These are phyloP conservation scores for Colletotrichum camelliae DNA, from an alignment of 2,329 filamentous ascomycete genomes.

Conservation along the genomic window DNA sequence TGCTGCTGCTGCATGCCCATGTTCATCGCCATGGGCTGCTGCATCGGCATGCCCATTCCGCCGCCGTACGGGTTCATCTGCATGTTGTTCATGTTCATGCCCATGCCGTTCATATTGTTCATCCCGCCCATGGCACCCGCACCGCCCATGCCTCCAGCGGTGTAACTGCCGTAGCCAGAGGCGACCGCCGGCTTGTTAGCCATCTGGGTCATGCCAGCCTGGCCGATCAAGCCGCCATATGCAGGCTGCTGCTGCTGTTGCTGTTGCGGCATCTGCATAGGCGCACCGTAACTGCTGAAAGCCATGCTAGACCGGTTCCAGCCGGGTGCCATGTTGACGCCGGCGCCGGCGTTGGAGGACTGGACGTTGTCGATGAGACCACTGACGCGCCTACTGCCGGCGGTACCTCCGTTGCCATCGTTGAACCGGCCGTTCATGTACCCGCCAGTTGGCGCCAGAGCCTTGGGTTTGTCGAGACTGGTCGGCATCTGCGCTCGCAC, in stretches of 20 bases:
- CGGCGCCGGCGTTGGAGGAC: conserved; percentile 30
- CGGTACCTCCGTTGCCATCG: conserved; percentile 49
- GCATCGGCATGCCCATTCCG: conserved; percentile 26
- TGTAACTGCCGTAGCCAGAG: conserved; percentile 1
- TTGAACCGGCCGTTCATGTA: conserved; percentile 61
- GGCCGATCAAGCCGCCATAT: conserved; percentile 23
- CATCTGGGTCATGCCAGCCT: conserved; percentile 11
- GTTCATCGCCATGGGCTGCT: conserved; percentile 7
- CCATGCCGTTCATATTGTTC: conserved; percentile 25
- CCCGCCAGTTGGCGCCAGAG: conserved; percentile 43
- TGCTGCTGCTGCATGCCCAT: conserved; percentile 18
- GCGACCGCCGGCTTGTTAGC: background rate
- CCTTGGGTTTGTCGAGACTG: conserved; percentile 35
- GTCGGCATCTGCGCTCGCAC: conserved; percentile 56
- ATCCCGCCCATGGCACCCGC: conserved; percentile 23
- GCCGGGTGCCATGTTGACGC: conserved; percentile 27
- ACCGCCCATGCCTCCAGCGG: conserved; percentile 25
- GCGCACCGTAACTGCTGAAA: conserved; percentile 34
- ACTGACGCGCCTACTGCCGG: conserved; percentile 23
- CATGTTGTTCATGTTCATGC: conserved; percentile 30
- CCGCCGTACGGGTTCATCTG: conserved; percentile 25
- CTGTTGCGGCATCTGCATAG: conserved; percentile 5
- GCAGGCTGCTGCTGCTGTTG: conserved; percentile 2
- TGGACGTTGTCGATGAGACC: conserved; percentile 25
- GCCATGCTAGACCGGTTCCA: conserved; percentile 28